phyloP scores from a whole-genome alignment of 2,329 filamentous ascomycete genomes.

The Bipolaris gigantea region DNA sequence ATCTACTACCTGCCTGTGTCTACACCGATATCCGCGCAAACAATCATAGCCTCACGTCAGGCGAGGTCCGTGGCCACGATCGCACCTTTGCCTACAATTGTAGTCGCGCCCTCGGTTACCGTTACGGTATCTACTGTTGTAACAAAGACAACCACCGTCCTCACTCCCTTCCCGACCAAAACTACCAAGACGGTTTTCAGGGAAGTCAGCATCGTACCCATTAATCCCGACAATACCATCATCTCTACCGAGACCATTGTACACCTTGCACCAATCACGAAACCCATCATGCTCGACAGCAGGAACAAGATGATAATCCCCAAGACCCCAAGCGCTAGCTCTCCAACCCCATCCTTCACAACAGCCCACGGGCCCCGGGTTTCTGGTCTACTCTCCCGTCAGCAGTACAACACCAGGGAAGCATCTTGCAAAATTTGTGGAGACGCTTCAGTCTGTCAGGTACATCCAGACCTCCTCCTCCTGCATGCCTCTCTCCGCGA shows the following conservation, averaged over 20 bases:
- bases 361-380: background rate
- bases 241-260: background rate
- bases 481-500: too few relatives aligned
- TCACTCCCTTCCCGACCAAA: background rate
- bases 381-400: background rate
- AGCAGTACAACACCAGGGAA: background rate
- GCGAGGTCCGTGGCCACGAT: background rate
- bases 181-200: background rate
- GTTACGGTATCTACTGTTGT: background rate
- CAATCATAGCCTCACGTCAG: too few relatives aligned
- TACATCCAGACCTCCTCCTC: background rate
- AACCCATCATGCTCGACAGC: background rate
- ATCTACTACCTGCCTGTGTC: background rate
- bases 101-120: background rate
- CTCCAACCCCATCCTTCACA: background rate
- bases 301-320: background rate
- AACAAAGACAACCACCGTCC: background rate
- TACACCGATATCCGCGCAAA: background rate
- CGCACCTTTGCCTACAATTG: background rate
- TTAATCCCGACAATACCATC: background rate
- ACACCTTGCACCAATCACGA: background rate
- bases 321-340: background rate
- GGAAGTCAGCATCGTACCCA: background rate
- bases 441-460: background rate
- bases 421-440: background rate